Base-by-base conservation (phyloP, 2,329 filamentous ascomycete species). In the Cercospora citrullina region DNA sequence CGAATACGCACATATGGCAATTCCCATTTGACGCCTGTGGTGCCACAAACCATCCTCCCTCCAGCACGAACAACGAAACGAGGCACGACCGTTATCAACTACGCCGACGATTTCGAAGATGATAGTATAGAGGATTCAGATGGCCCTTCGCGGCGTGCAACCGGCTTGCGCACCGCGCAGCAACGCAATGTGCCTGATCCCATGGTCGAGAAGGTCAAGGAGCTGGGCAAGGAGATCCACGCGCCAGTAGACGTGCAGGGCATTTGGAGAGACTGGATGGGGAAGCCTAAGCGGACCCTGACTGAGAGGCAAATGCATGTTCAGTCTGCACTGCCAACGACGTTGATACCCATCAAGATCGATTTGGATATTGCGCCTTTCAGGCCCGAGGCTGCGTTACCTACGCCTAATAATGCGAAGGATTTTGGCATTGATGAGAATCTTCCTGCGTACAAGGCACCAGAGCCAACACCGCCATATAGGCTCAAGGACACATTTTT, bases 181-280 rank as follows among this genome's bases (percentile, higher is more conserved):
- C 89, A 91, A 73, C 72, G 75, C 61, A 72, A 72, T 42, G 91
- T 94, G 75, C 93, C 96, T 48, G 81, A 83, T 72, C 83, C 85
- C 5, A 85, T 85, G 67, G 84, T 87, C 68, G 85, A 87, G 73
- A 86, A 87, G 75, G 84, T 85, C 61, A 83, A 90, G 64, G 92
- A 92, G 79, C 84, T 94, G 69, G 93, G 92, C 72, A 96, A 95
- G 81, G 93, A 97, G 76, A 88, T 93, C 30, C 83, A 83, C 71
- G 84, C 85, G 73, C 94, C 94, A 0, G 91, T 97, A 16, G 87
- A 94, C 23, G 85, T 96, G 18, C 94, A 97, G 79, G 92, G 92
- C 68, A 91, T 97, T 75, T 97, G 93, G 89, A 87, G 94, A 77
- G 94, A 97, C 74, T 98, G 94, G 94, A 96, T 97, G 88, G 88